phyloP scores from a whole-genome alignment of 2,329 filamentous ascomycete genomes.

The Pestalotiopsis sp. region DNA sequence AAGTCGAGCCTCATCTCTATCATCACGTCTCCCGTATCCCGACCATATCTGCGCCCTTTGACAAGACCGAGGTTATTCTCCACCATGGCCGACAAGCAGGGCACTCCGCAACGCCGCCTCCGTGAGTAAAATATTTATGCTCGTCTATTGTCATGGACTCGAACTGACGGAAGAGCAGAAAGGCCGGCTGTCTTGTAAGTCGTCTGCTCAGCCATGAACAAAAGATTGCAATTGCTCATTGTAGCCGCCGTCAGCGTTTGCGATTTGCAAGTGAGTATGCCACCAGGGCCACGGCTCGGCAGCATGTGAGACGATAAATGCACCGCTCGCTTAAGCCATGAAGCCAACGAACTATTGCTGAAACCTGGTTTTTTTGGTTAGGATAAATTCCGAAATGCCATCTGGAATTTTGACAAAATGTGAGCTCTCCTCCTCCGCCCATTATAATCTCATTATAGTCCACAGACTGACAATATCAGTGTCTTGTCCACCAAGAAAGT shows the following conservation, averaged over 20 bases:
- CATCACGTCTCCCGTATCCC: neutral
- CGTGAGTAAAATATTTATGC: constrained; percentile 19
- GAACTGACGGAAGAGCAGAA: constrained; percentile 32
- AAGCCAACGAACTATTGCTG: neutral
- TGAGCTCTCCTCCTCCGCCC: constrained; percentile 36
- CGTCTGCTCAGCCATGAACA: neutral
- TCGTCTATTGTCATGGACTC: neutral
- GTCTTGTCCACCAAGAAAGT: constrained; percentile 69
- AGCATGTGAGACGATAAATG: neutral
- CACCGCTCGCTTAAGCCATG: neutral
- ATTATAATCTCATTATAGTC: neutral
- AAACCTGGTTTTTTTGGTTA: constrained; percentile 53
- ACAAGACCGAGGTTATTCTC: constrained; percentile 16
- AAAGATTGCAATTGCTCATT: neutral
- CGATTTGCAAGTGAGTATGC: constrained; percentile 57
- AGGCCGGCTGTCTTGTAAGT: constrained; percentile 53
- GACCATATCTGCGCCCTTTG: neutral
- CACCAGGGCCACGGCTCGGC: neutral
- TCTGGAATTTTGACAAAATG: constrained; percentile 84
- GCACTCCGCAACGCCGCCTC: constrained; percentile 20
- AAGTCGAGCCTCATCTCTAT: neutral
- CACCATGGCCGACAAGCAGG: constrained; percentile 19
- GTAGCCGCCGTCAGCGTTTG: constrained; percentile 66
- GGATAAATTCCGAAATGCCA: constrained; percentile 84
- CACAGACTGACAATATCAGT: constrained; percentile 36